phyloP scores from a whole-genome alignment of 208 protist genomes.

The Trypanosoma caninum region DNA sequence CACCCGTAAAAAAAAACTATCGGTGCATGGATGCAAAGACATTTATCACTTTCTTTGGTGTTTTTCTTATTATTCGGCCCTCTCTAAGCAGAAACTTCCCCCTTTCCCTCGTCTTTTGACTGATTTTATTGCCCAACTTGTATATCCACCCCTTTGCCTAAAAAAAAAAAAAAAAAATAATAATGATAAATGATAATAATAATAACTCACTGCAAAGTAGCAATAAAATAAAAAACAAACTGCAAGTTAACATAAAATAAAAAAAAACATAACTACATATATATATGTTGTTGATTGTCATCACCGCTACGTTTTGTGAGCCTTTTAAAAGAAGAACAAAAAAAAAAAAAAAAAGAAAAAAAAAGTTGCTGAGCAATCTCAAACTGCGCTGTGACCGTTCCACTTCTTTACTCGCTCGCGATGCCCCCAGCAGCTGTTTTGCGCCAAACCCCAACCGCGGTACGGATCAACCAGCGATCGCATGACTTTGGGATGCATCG shows the following conservation, averaged over 20 bases:
- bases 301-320: neutral
- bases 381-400: constrained; percentile 79
- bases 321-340: neutral
- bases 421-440: constrained; percentile 81
- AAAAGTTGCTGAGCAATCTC: constrained; percentile 4
- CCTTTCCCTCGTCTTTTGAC: neutral
- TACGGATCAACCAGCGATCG: constrained; percentile 67
- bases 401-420: constrained; percentile 85
- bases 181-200: neutral
- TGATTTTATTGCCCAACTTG: neutral
- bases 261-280: neutral
- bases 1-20: constrained; percentile 15
- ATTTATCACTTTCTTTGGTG: constrained; percentile 1
- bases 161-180: constrained; percentile 10
- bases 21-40: neutral
- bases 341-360: constrained; percentile 3
- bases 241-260: neutral
- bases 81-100: neutral
- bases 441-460: constrained; percentile 66
- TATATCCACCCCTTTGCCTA: neutral
- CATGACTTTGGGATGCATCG: constrained; percentile 86
- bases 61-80: neutral
- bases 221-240: constrained; percentile 1
- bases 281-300: too few relatives aligned
- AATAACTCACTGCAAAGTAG: neutral